phyloP scores from a whole-genome alignment of 768 basidiomycete species.

The Rhodotorula paludigena region DNA sequence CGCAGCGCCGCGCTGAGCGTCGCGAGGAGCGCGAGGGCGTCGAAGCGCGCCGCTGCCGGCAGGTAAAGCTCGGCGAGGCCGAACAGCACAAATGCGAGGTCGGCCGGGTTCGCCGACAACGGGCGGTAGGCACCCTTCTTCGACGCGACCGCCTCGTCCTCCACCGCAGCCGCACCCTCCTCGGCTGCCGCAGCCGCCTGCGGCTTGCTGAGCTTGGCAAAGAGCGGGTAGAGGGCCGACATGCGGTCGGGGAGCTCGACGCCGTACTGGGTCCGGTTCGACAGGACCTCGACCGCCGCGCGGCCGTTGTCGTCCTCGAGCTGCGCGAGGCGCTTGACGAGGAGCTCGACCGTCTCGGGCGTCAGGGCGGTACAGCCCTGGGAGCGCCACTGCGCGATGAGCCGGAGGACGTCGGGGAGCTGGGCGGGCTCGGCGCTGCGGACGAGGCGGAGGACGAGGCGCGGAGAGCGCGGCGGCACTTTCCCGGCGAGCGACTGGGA shows the following conservation, averaged over 20 bases:
- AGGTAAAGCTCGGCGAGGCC: conserved; percentile 1
- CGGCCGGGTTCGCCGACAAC: not conserved
- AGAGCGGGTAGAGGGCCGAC: conserved; percentile 9
- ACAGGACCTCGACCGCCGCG: conserved; percentile 4
- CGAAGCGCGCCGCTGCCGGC: not conserved
- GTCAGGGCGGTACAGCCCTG: not conserved
- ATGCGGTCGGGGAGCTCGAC: conserved; percentile 7
- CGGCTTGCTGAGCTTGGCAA: not conserved
- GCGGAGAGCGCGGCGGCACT: not conserved
- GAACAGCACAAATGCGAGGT: not conserved
- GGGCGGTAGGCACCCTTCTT: too few species aligned
- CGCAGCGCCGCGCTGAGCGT: conserved; percentile 11
- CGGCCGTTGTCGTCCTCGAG: not conserved
- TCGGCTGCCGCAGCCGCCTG: not conserved
- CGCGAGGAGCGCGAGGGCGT: conserved; percentile 17
- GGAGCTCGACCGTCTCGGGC: not conserved
- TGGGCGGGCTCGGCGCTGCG: not conserved
- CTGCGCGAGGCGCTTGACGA: not conserved
- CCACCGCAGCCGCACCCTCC: not conserved
- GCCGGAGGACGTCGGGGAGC: conserved; percentile 3
- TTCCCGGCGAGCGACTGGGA: not conserved
- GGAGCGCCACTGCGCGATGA: conserved; percentile 9
- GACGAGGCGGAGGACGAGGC: not conserved
- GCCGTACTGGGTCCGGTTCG: conserved; percentile 11
- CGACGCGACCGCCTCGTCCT: not conserved